Evolutionary conservation across 495 filamentous ascomycete species (phyloP), one percentile per base, ranked within the genome.

Genomic region (Talaromyces nanjingensis): DNA sequence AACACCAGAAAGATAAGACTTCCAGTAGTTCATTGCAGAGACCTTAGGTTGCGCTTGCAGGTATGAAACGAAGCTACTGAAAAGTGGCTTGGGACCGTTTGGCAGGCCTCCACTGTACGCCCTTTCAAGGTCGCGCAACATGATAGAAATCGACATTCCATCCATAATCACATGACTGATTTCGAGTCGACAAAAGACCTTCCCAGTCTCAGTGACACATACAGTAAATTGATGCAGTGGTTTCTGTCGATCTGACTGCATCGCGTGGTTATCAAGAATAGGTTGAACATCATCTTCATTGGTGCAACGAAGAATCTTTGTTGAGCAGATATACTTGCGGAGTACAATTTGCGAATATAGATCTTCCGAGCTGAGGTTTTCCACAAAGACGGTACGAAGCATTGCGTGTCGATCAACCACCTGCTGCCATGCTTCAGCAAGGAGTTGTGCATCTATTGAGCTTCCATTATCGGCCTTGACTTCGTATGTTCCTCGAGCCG

Each of bases 401-500:
- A 81, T 79, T 2, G 78, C 69, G 67, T 86, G 83, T 33, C 79
- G 76, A 33, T 76, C 70, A 18, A 82, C 73, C 3, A 86, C 76
- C 54, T 72, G 66, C 52, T 77, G 69, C 83, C 83, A 86, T 0
- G 82, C 77, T 2, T 73, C 47, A 4, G 71, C 67, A 5, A 89
- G 63, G 1, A 71, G 66, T 52, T 73, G 66, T 4, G 70, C 55
- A 62, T 82, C 74, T 2, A 82, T 74, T 16, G 63, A 49, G 3
- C 63, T 65, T 3, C 63, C 39, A 37, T 71, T 68, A 3, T 59
- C 69, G 5, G 65, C 62, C 7, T 73, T 79, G 27, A 90, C 79
- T 63, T 87, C 83, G 64, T 85, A 88, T 1, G 86, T 87, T 57
- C 80, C 83, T 61, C 86, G 80, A 4, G 85, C 77, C 18, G 84